Conservation (phyloP, 176 grass and related monocot species). For the Bromus sterilis region DNA sequence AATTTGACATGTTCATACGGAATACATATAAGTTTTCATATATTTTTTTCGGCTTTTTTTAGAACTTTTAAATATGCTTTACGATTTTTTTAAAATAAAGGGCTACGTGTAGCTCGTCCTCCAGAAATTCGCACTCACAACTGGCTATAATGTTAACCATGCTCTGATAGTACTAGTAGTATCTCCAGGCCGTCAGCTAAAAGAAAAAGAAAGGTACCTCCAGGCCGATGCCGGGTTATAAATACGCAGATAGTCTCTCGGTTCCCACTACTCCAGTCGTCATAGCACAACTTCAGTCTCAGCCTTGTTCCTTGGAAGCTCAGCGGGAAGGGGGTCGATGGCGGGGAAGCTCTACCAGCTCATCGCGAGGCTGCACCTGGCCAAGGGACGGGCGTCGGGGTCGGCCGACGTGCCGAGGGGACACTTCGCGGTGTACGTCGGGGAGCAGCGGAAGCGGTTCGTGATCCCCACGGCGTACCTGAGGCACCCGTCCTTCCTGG, state of each 20-base stretch:
- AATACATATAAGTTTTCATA: no score
- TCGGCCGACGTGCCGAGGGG: slow-evolving; percentile 32
- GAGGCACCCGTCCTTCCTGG: slow-evolving; percentile 41
- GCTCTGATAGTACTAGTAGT: no score
- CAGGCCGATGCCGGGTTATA: slow-evolving; percentile 7
- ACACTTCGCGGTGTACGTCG: slow-evolving; percentile 55
- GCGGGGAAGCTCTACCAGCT: slow-evolving; percentile 43
- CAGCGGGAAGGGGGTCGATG: neutral
- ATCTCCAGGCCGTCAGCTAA: neutral
- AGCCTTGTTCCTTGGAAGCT: neutral
- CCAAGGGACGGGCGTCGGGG: neutral
- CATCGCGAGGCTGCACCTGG: slow-evolving; percentile 34
- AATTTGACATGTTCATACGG: no score
- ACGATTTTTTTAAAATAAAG: no score
- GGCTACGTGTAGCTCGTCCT: no score
- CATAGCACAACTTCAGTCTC: no score
- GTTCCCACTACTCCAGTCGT: neutral
- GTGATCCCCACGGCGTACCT: slow-evolving; percentile 51
- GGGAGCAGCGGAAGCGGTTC: slow-evolving; percentile 36
- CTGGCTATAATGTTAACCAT: no score
- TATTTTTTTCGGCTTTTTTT: no score
- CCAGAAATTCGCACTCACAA: no score
- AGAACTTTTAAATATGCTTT: no score
- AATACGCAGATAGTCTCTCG: neutral
- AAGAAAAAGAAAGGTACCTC: no score